These are phyloP conservation scores for Trypanosomatidae sp. DNA, from an alignment of 208 protist species.

Conservation along the genomic window DNA sequence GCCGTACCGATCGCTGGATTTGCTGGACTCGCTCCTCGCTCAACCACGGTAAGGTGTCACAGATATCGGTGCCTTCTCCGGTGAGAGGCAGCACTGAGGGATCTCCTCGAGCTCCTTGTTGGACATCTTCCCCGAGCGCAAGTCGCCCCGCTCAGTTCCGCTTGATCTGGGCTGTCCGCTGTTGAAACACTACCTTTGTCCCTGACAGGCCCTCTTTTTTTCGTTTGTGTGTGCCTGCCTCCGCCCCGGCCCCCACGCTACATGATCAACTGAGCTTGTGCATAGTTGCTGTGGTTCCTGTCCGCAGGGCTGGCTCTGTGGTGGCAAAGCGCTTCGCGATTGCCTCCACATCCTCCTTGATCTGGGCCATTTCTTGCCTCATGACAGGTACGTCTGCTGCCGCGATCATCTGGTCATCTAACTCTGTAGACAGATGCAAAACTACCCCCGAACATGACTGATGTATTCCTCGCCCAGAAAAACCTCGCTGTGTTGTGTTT, in stretches of 20 bases:
- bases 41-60: background rate
- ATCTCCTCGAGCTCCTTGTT: background rate
- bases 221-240: background rate
- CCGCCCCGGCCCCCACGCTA: background rate
- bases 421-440: background rate
- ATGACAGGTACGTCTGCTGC: background rate
- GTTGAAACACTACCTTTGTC: background rate
- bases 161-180: background rate
- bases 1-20: background rate
- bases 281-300: background rate
- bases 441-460: background rate
- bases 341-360: background rate
- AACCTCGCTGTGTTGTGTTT: too few species aligned
- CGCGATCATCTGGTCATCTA: too few species aligned
- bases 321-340: background rate
- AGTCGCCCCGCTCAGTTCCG: background rate
- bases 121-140: background rate
- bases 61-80: background rate
- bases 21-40: background rate
- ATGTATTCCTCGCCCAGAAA: background rate
- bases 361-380: background rate
- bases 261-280: background rate
- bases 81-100: background rate
- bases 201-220: background rate
- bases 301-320: background rate